phyloP scores from a whole-genome alignment of 2,329 filamentous ascomycete species.

The Diaporthe eres region DNA sequence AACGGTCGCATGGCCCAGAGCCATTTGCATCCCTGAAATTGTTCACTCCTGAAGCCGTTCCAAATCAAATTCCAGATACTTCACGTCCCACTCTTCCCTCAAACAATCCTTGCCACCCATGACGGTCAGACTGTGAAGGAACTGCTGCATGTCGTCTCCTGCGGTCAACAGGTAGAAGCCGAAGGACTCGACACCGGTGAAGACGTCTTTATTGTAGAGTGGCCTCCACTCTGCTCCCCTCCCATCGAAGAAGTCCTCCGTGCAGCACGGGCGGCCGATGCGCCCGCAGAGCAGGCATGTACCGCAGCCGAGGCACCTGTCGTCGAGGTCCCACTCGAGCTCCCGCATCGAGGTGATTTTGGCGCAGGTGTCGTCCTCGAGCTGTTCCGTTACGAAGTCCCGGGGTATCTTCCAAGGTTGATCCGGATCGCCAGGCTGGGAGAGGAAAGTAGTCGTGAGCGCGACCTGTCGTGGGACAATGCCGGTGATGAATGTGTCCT shows the following conservation, averaged over 20 bases:
- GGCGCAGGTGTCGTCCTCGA: neutral
- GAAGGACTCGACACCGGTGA: neutral
- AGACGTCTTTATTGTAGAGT: neutral
- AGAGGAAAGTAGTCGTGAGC: neutral
- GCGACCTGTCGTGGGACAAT: neutral
- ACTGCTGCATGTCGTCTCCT: constrained; percentile 6
- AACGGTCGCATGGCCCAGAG: neutral
- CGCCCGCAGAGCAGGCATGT: neutral
- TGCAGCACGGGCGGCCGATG: neutral
- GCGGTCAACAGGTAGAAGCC: neutral
- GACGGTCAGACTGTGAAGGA: neutral
- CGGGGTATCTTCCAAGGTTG: constrained; percentile 8
- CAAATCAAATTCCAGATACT: neutral
- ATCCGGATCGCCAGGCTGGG: neutral
- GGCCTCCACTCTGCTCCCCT: neutral
- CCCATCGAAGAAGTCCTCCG: neutral
- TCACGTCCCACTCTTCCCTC: neutral
- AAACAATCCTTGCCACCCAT: neutral
- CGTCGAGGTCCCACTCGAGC: constrained; percentile 27
- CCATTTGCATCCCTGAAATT: too few relatives aligned
- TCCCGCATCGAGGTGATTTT: constrained; percentile 25
- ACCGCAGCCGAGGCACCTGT: constrained; percentile 4
- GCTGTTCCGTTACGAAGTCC: constrained; percentile 16
- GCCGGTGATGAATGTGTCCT: constrained; percentile 30
- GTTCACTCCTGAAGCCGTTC: neutral